Percentiles rank a stretch among this genome's conserved stretches.
Conservation (phyloP, 345 rosid species). For the Corchorus olitorius region DNA sequence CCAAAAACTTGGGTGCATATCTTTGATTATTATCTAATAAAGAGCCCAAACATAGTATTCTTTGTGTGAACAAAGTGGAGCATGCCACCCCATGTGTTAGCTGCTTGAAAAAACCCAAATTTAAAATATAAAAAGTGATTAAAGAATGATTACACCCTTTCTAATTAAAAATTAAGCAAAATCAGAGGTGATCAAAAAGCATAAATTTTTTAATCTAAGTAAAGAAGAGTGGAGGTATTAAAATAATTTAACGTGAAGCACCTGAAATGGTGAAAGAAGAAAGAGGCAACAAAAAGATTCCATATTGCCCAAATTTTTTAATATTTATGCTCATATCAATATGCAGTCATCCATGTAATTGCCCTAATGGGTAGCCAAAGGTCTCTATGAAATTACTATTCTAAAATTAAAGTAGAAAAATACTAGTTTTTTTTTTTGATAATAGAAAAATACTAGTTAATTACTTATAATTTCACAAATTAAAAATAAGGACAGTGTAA, state of each 20-base stretch:
- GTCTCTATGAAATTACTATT: not conserved
- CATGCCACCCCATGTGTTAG: slow-evolving; percentile 19
- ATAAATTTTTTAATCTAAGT: not conserved
- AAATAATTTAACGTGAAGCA: slow-evolving; percentile 9
- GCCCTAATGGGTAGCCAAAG: not conserved
- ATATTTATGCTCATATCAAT: not conserved
- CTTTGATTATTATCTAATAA: not conserved
- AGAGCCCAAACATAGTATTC: slow-evolving; percentile 12
- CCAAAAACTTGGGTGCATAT: not conserved
- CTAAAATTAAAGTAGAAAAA: not conserved
- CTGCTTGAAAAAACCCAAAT: not conserved
- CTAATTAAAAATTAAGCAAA: not conserved
- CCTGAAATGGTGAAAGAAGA: slow-evolving; percentile 10
- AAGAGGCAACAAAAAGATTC: not conserved
- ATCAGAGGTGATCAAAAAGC: not conserved
- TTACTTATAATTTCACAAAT: too few species aligned
- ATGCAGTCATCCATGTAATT: slow-evolving; percentile 1
- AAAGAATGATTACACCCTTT: not conserved
- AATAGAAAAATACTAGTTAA: too few species aligned
- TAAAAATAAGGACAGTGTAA: too few species aligned
- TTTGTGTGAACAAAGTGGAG: slow-evolving; percentile 17
- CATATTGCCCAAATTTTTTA: not conserved
- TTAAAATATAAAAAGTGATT: not conserved
- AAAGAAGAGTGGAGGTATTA: not conserved
- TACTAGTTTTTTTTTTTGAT: too few species aligned